A percentile compares a stretch with the other conserved stretches of the same genome.
Evolutionary conservation across 148 eudicot genomes (phyloP).

Genomic region (Nepenthes mirabilis): DNA sequence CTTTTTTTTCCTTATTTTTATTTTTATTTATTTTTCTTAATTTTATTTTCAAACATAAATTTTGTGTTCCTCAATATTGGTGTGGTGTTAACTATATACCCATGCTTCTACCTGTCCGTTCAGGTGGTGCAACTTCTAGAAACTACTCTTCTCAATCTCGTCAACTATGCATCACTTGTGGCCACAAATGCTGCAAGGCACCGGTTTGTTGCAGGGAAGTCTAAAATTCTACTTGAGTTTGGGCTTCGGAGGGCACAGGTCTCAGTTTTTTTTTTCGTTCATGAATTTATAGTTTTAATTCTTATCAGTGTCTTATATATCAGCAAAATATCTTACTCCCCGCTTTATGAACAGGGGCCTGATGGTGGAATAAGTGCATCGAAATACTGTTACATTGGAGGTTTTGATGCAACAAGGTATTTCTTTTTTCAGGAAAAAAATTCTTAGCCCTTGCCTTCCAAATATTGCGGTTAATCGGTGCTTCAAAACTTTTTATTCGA

Average conservation of each 20-base stretch:
- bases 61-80: background rate
- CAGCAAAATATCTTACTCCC: background rate
- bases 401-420: conserved; percentile 98
- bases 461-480: no score
- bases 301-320: background rate
- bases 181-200: conserved; percentile 98
- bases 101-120: background rate
- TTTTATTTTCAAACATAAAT: background rate
- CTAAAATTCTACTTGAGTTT: conserved; percentile 80
- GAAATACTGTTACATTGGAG: conserved; percentile 87
- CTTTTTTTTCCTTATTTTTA: background rate
- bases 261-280: background rate
- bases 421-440: background rate
- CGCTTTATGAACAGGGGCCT: conserved; percentile 47
- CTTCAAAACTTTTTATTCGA: no score
- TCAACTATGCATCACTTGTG: conserved; percentile 87
- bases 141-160: conserved; percentile 85
- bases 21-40: background rate
- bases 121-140: conserved; percentile 92
- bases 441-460: no score
- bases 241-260: conserved; percentile 99
- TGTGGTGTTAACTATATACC: background rate
- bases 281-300: background rate
- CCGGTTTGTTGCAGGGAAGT: conserved; percentile 87
- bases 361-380: conserved; percentile 96